A percentile compares a stretch with the other conserved stretches of the same genome.
Conservation (phyloP, 495 filamentous ascomycete genomes). For the Barbatosphaeria neglecta region DNA sequence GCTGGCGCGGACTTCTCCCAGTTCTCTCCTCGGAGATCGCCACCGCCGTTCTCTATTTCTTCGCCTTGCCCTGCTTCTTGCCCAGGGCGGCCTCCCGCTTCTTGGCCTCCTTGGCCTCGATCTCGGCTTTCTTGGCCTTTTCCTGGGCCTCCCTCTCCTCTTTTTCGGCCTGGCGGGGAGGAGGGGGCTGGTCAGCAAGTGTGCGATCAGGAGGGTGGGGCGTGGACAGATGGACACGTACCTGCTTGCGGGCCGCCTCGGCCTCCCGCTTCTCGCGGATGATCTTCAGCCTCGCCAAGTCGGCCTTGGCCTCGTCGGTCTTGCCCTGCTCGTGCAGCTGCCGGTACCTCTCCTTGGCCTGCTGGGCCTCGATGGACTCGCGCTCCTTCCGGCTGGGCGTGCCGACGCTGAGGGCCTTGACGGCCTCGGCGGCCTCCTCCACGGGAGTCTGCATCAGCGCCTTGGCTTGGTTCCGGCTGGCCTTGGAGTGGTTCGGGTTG, state of each 20-base stretch:
- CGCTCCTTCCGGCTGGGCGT: slow-evolving; percentile 63
- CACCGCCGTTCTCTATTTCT: too few species aligned
- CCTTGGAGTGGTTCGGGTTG: slow-evolving; percentile 83
- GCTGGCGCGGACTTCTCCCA: too few species aligned
- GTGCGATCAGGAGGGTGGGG: neutral
- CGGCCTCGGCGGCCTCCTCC: slow-evolving; percentile 36
- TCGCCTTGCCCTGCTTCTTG: slow-evolving; percentile 22
- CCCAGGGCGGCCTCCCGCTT: slow-evolving; percentile 46
- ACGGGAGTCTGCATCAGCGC: slow-evolving; percentile 27
- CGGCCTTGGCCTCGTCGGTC: slow-evolving; percentile 91
- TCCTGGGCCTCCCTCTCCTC: slow-evolving; percentile 57
- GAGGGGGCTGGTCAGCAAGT: neutral
- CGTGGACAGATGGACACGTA: slow-evolving; percentile 10
- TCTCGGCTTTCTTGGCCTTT: slow-evolving; percentile 36
- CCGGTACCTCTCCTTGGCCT: slow-evolving; percentile 80
- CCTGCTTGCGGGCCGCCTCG: slow-evolving; percentile 52
- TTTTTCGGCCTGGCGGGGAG: slow-evolving; percentile 45
- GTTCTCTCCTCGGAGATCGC: too few species aligned
- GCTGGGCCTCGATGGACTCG: slow-evolving; percentile 77
- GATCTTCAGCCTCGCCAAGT: slow-evolving; percentile 68
- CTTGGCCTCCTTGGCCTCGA: slow-evolving; percentile 50
- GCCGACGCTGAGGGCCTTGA: slow-evolving; percentile 30
- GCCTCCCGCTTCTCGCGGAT: slow-evolving; percentile 80
- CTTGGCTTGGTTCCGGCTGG: slow-evolving; percentile 41
- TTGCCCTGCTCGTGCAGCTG: slow-evolving; percentile 94